Base-by-base conservation (phyloP, 305 asterid genomes). In the Fraxinus ornus region DNA sequence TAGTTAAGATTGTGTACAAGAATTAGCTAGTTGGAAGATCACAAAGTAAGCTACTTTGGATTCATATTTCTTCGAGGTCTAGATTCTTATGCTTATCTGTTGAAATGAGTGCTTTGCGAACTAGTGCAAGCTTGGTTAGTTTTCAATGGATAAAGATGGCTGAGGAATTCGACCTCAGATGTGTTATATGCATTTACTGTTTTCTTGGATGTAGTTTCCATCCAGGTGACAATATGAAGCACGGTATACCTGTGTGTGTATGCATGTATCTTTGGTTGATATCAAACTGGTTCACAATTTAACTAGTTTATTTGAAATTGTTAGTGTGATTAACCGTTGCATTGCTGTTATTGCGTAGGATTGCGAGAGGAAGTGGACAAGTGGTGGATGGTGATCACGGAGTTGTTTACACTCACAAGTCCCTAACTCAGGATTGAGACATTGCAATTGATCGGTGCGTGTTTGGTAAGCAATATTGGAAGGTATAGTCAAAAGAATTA, bases 331-430 rank as follows among this genome's bases (percentile, higher is more conserved):
- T 70, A 9, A 32, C 39, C 28, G 10, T 41, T 12, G 37, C 37
- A 32, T 26, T 71, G 76, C 12, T 72, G 28, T 72, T 41, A 19
- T 36, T 62, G 66, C 70, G 55, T 83, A 89, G 91, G 91, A 85
- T 89, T 73, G 84, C 84, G 21, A 84, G 87, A 80, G 91, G 91
- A 3, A 82, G 33, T 3, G 91, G 91, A 5, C 88, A 89, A 26
- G 82, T 89, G 77, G 91, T 89, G 28, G 76, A 82, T 2, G 89
- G 89, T 21, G 91, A 89, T 75, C 49, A 73, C 30, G 91, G 90
- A 7, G 86, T 89, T 15, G 78, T 44, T 28, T 89, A 87, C 76
- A 85, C 84, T 7, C 91, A 89, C 86, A 85, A 80, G 85, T 74
- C 79, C 9, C 81, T 87, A 0, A 70, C 7, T 15, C 15, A 22